Base-by-base conservation (phyloP, 2,329 filamentous ascomycete species). In the Aspergillus sp. region DNA sequence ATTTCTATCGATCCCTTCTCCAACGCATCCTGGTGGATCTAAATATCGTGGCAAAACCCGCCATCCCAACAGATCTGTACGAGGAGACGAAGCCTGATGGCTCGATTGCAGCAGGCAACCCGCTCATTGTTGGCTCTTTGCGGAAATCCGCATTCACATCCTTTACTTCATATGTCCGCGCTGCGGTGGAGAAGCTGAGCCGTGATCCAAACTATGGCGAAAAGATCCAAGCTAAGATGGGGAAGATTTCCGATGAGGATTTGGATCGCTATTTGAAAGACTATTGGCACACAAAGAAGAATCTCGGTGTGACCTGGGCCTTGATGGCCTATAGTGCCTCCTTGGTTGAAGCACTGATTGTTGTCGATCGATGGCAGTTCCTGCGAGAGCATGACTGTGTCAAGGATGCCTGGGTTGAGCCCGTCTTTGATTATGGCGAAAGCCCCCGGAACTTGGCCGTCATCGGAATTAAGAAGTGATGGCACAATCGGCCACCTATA, bases 271-370 rank as follows among this genome's bases (percentile, higher is more conserved):
- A 97, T 62, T 85, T 87, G 58, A 58, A 62, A 7, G 62, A 68
- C 34, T 96, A 85, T 65, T 63, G 65, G 28, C 74, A 75, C 33
- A 75, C 85, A 43, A 88, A 86, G 70, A 86, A 89, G 56, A 86
- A 96, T 60, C 70, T 98, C 33, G 89, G 86, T 59, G 78, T 94
- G 6, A 81, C 94, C 46, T 98, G 93, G 93, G 89, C 82, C 54
- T 66, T 98, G 57, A 98, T 98, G 91, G 90, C 93, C 1, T 96
- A 95, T 58, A 94, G 89, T 64, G 90, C 91, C 3, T 82, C 82
- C 13, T 85, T 95, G 4, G 83, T 94, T 2, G 93, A 98, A 72
- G 88, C 89, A 29, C 73, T 94, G 46, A 91, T 98, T 57, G 89
- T 95, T 40, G 81, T 85, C 37, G 93, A 98, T 72, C 78, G 93